phyloP scores from a whole-genome alignment of 352 stramenopile genomes.

The Nothophytophthora sp. region DNA sequence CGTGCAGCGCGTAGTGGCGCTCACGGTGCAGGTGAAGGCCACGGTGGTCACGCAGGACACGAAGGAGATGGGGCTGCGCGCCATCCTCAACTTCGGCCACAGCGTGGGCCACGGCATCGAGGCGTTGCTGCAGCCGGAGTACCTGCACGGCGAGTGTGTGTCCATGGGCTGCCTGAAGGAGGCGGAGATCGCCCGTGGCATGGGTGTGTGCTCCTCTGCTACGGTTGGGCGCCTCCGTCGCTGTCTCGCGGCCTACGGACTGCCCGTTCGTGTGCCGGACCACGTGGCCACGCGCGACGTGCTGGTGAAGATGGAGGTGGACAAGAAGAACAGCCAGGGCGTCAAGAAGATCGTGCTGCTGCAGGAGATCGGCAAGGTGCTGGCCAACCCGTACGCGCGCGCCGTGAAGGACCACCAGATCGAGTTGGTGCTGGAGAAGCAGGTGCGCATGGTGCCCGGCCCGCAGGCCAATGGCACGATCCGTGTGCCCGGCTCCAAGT shows the following conservation, averaged over 20 bases:
- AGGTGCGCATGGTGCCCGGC: slow-evolving; percentile 62
- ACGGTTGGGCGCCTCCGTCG: slow-evolving; percentile 71
- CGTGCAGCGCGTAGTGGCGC: slow-evolving; percentile 64
- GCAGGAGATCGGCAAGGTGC: slow-evolving; percentile 67
- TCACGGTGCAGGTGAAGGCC: slow-evolving; percentile 93
- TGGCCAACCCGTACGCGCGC: slow-evolving; percentile 68
- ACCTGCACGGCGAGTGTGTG: slow-evolving; percentile 97
- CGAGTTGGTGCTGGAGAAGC: slow-evolving; percentile 74
- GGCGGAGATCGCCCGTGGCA: slow-evolving; percentile 89
- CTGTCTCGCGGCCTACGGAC: slow-evolving; percentile 67
- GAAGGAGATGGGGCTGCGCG: slow-evolving; percentile 94
- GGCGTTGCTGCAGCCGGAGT: slow-evolving; percentile 94
- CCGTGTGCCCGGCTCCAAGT: slow-evolving; percentile 96
- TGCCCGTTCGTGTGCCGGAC: slow-evolving; percentile 68
- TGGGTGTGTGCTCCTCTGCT: slow-evolving; percentile 70
- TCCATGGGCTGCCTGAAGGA: slow-evolving; percentile 98
- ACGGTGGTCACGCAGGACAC: slow-evolving; percentile 96
- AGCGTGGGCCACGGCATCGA: slow-evolving; percentile 99
- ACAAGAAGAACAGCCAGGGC: slow-evolving; percentile 86
- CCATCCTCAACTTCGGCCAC: slow-evolving; percentile 99
- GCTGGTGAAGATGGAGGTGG: slow-evolving; percentile 84
- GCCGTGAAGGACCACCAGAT: slow-evolving; percentile 77
- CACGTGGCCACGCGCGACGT: slow-evolving; percentile 59
- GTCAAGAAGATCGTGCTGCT: slow-evolving; percentile 86
- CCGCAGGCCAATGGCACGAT: slow-evolving; percentile 52